phyloP scores from a whole-genome alignment of 805 yeast species.

The Myxozyma lipomycoides region DNA sequence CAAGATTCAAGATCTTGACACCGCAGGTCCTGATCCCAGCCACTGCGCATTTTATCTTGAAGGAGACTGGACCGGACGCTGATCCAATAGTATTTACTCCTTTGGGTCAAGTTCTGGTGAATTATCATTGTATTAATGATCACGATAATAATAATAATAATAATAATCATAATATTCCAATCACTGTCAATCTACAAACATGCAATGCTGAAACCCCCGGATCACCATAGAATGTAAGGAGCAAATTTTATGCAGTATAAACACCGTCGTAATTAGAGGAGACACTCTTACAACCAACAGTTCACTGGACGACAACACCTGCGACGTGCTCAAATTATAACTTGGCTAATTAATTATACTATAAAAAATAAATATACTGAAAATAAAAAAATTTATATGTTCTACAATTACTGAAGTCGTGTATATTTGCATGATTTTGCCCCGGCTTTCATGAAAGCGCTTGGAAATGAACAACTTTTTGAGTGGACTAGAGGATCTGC shows the following conservation, averaged over 20 bases:
- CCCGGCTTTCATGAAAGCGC: constrained; percentile 11
- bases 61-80: constrained; percentile 23
- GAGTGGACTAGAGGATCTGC: constrained; percentile 16
- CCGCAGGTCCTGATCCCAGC: constrained; percentile 9
- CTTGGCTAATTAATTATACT: too few species aligned
- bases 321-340: constrained; percentile 14
- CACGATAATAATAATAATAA: too few species aligned
- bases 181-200: too few species aligned
- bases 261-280: neutral
- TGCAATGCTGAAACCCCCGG: too few species aligned
- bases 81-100: too few species aligned
- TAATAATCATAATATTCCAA: too few species aligned
- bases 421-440: constrained; percentile 11
- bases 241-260: constrained; percentile 13
- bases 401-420: constrained; percentile 6
- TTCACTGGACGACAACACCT: constrained; percentile 19
- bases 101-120: too few species aligned
- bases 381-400: too few species aligned
- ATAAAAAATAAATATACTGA: too few species aligned
- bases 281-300: constrained; percentile 17
- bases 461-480: constrained; percentile 16
- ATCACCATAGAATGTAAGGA: constrained; percentile 21
- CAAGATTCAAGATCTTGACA: neutral
- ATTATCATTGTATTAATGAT: too few species aligned
- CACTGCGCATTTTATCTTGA: constrained; percentile 21